A percentile compares a stretch with the other conserved stretches of the same genome.
These are phyloP conservation scores for Coemansia sp. DNA, from an alignment of 192 early-diverging fungal genomes.

Conservation along the genomic window DNA sequence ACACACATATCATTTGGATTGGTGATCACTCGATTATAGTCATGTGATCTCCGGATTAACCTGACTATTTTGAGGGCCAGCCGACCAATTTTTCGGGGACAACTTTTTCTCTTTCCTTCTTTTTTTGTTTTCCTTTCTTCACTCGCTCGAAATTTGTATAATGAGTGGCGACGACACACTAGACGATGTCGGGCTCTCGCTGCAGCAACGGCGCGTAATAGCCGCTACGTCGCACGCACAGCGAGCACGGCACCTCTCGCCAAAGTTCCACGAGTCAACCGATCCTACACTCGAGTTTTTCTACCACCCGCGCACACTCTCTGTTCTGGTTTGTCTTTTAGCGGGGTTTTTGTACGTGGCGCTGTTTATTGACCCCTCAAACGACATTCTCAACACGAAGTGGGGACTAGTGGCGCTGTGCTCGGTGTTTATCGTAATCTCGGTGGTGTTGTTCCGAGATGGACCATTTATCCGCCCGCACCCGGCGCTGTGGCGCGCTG, in stretches of 20 bases:
- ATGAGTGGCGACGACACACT: conserved; percentile 3
- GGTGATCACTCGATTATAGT: conserved; percentile 8
- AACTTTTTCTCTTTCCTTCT: not conserved
- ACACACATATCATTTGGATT: not conserved
- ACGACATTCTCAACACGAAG: conserved; percentile 56
- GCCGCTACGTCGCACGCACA: conserved; percentile 15
- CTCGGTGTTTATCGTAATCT: conserved; percentile 76
- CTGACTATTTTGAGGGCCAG: not conserved
- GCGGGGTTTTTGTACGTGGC: conserved; percentile 56
- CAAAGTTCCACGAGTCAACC: conserved; percentile 52
- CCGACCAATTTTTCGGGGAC: not conserved
- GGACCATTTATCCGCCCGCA: conserved; percentile 95
- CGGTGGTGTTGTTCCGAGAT: conserved; percentile 89
- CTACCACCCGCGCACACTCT: conserved; percentile 56
- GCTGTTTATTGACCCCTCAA: conserved; percentile 49
- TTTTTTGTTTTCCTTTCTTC: not conserved
- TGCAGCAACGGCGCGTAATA: conserved; percentile 26
- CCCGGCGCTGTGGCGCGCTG: conserved; percentile 89
- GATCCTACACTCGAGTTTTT: conserved; percentile 56
- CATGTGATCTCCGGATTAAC: conserved; percentile 13
- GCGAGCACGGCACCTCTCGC: conserved; percentile 22
- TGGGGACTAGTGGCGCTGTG: conserved; percentile 54
- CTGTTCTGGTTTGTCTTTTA: conserved; percentile 39
- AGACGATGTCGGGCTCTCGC: conserved; percentile 14
- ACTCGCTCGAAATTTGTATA: not conserved